Evolutionary conservation across 2,329 filamentous ascomycete species (phyloP), one percentile per base, ranked within the genome.

Genomic region (Parastagonospora avenae): DNA sequence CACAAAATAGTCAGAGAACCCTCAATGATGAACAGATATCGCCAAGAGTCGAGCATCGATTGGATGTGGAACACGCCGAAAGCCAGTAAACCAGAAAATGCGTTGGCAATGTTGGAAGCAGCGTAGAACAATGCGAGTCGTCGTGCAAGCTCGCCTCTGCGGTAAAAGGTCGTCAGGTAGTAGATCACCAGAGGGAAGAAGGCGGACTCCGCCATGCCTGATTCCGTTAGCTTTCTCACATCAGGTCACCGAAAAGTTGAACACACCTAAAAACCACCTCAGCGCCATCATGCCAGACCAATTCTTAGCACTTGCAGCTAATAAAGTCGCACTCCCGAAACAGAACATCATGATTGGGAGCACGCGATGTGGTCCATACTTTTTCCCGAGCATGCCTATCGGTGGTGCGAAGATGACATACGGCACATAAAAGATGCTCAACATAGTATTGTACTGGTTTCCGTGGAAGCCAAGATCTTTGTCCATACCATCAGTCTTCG

Each of bases 71-170:
- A 88, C 6, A 85, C 81, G 3, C 81, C 84, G 51, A 82, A 86
- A 0, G 84, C 78, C 11, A 86, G 75, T 1, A 87, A 72, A 4
- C 84, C 84, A 0, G 80, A 81, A 60, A 88, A 88, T 2, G 85
- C 86, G 50, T 84, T 85, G 16, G 89, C 89, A 51, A 92, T 88
- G 63, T 88, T 89, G 19, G 83, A 86, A 0, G 88, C 88, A 0
- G 88, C 89, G 61, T 92, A 92, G 75, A 91, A 91, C 51, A 91
- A 76, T 31, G 87, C 87, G 1, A 91, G 77, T 2, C 88, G 83
- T 8, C 88, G 79, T 5, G 87, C 88, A 2, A 91, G 80, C 67
- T 91, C 88, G 29, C 84, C 85, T 46, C 88, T 82, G 12, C 86
- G 82, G 69, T 91, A 91, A 70, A 91, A 91, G 1, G 76, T 77